Evolutionary conservation across 1,139 yeast species (phyloP), one percentile per base, ranked within the genome.

Genomic region (Scheffersomyces parashehatae): DNA sequence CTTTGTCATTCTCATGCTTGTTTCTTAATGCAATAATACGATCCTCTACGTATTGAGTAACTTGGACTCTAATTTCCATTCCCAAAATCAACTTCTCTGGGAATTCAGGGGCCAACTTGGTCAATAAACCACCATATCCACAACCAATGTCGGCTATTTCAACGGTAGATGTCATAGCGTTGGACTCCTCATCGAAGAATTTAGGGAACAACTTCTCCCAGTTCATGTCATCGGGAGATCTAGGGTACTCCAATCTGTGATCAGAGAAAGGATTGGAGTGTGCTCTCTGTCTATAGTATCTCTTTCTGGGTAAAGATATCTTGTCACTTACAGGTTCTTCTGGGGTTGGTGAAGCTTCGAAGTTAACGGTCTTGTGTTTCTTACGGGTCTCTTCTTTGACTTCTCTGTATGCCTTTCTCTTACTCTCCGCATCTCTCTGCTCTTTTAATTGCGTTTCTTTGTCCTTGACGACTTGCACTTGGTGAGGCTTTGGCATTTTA

Each of bases 211-310:
- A 69, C 55, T 71, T 76, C 0, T 76, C 62, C 99, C 99, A 93
- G 59, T 89, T 83, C 99, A 95, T 93, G 28, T 73, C 76, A 34
- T 73, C 79, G 1, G 99, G 99, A 16, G 80, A 73, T 37, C 68
- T 65, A 13, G 99, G 99, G 57, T 93, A 93, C 50, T 88, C 96
- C 42, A 95, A 73, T 56, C 85, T 81, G 65, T 93, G 99, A 65
- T 93, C 99, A 14, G 97, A 88, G 58, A 93, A 93, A 24, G 99
- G 99, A 60, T 93, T 93, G 2, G 98, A 90, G 62, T 93, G 99
- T 1, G 99, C 99, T 64, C 99, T 75, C 67, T 93, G 99, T 62
- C 99, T 80, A 64, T 93, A 95, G 64, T 79, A 93, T 56, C 93
- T 79, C 65, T 95, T 95, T 66, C 87, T 77, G 35, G 95, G 95